Evolutionary conservation across 2,329 filamentous ascomycete species (phyloP).

Genomic region (Chrysoporthe deuterocubensis): DNA sequence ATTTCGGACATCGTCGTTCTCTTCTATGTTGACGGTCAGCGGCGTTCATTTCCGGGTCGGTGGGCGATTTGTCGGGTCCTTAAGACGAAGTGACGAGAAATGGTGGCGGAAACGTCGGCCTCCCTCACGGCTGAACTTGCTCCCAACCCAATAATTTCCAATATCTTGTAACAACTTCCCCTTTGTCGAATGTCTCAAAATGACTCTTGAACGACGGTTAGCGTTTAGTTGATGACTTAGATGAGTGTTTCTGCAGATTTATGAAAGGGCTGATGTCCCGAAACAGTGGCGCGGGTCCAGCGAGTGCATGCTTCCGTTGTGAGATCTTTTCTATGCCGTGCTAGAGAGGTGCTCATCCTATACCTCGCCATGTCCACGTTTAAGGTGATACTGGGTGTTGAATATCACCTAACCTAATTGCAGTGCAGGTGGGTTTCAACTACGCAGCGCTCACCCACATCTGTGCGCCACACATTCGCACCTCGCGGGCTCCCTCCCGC

Average conservation of each 20-base stretch:
- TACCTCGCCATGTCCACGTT: slow-evolving; percentile 1
- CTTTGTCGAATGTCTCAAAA: slow-evolving; percentile 11
- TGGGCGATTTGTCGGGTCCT: neutral
- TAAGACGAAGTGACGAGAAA: slow-evolving; percentile 25
- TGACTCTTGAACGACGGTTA: neutral
- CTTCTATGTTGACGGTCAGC: neutral
- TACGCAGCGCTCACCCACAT: neutral
- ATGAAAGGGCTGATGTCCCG: neutral
- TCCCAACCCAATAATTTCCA: neutral
- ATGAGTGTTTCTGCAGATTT: neutral
- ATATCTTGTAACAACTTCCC: slow-evolving; percentile 5
- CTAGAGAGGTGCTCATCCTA: slow-evolving; percentile 4
- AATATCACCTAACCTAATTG: no score
- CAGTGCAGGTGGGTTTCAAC: neutral
- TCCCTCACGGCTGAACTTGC: neutral
- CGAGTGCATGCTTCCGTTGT: neutral
- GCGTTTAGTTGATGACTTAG: slow-evolving; percentile 5
- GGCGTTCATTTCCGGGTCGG: slow-evolving; percentile 11
- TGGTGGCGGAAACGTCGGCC: slow-evolving; percentile 8
- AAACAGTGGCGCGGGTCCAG: neutral
- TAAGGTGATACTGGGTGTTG: neutral
- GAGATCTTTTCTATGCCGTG: neutral
- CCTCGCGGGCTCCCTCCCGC: neutral
- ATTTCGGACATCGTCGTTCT: neutral
- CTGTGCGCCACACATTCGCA: neutral